Base-by-base conservation (phyloP, 768 basidiomycete genomes). In the Cystobasidiopsis lactophilus region DNA sequence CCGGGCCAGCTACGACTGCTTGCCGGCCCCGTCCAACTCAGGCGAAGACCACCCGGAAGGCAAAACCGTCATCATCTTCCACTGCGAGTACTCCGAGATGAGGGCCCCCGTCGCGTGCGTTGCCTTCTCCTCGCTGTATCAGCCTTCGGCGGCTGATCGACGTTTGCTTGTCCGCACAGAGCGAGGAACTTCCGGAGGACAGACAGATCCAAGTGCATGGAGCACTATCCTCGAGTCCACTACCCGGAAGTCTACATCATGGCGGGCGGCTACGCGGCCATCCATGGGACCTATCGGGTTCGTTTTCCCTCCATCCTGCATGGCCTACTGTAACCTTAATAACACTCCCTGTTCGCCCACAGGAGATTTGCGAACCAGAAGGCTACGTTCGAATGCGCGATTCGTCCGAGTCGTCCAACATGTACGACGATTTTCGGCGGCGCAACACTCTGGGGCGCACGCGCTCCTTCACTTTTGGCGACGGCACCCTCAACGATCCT, bases 201-300 rank as follows among this genome's bases (percentile, higher is more conserved):
- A 65, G 93, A 98, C 64, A 80, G 93, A 44, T 75, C 79, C 1
- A 68, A 82, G 70, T 95, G 95, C 68, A 38, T 49, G 24, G 79
- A 82, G 57, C 80, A 82, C 54, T 98, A 98, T 65, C 93, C 93
- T 3, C 81, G 75, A 64, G 79, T 95, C 39, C 82, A 84, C 67
- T 98, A 85, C 64, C 93, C 93, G 0, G 93, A 98, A 68, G 76
- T 96, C 18, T 98, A 96, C 69, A 76, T 98, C 60, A 76, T 98
- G 7, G 85, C 93, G 68, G 93, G 93, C 35, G 93, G 93, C 13
- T 98, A 95, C 67, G 85, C 78, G 59, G 75, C 77, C 40, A 96
- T 86, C 70, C 93, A 74, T 70, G 76, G 78, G 59, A 68, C 71
- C 23, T 79, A 75, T 49, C 69, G 76, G 2, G 64, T 71, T 45